A percentile compares a stretch with the other conserved stretches of the same genome.
These are phyloP conservation scores for Sisymbrium altissimum DNA, from an alignment of 345 rosid genomes.

Conservation along the genomic window DNA sequence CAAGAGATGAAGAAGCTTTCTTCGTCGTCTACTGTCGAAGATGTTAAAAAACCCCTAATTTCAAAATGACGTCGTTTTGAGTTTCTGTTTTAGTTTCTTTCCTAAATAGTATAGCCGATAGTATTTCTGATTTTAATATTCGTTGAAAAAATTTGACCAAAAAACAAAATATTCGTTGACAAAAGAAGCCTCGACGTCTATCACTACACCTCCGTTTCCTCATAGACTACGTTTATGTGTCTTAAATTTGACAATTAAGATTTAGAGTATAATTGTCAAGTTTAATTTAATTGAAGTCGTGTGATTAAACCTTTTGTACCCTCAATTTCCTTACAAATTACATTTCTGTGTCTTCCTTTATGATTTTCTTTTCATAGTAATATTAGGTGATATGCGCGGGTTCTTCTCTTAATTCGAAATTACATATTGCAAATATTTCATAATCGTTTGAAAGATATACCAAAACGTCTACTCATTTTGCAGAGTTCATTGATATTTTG, in stretches of 20 bases:
- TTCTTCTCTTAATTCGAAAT: too few relatives aligned
- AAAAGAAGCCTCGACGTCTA: neutral
- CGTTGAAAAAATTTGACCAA: too few relatives aligned
- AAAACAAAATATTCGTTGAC: slow-evolving; percentile 3
- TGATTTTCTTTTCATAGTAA: too few relatives aligned
- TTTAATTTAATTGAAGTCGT: neutral
- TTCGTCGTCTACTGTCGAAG: too few relatives aligned
- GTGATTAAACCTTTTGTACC: neutral
- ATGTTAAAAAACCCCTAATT: too few relatives aligned
- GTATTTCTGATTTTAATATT: slow-evolving; percentile 1
- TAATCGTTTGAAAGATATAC: too few relatives aligned
- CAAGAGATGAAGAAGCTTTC: too few relatives aligned
- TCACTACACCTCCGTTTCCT: neutral
- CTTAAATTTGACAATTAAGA: neutral
- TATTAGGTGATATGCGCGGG: too few relatives aligned
- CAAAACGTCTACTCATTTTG: too few relatives aligned
- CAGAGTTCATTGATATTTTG: too few relatives aligned
- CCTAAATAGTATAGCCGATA: slow-evolving; percentile 10
- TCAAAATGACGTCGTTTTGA: too few relatives aligned
- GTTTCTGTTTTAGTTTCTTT: slow-evolving; percentile 9
- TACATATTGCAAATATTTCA: too few relatives aligned
- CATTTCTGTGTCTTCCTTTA: neutral
- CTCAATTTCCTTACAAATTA: neutral
- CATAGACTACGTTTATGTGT: neutral
- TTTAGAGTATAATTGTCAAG: neutral